These are phyloP conservation scores for Chloranthus sessilifolius DNA, from an alignment of 164 flowering plant species.

Conservation along the genomic window DNA sequence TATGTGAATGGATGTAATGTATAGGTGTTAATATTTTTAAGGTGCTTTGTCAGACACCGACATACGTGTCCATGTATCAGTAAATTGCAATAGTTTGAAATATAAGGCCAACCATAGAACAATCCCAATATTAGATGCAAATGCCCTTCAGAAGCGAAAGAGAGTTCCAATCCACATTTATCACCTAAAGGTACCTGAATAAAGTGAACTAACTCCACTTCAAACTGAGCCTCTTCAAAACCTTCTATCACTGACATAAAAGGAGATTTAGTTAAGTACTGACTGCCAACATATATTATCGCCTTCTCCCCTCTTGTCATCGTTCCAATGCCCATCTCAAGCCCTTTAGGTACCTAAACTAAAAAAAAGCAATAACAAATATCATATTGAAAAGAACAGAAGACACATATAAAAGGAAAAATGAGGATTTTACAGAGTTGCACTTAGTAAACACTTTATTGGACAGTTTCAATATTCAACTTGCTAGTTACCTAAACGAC, in stretches of 20 bases:
- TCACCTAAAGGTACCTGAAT: slow-evolving; percentile 72
- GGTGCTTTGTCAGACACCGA: no score
- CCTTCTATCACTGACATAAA: slow-evolving; percentile 45
- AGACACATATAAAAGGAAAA: background rate
- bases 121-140: no score
- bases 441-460: no score
- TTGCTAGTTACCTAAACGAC: no score
- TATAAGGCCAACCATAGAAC: no score
- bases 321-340: slow-evolving; percentile 95
- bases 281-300: slow-evolving; percentile 56
- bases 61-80: no score
- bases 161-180: no score
- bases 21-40: no score
- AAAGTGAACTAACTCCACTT: slow-evolving; percentile 89
- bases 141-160: no score
- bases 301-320: slow-evolving; percentile 90
- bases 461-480: no score
- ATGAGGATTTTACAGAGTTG: background rate
- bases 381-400: slow-evolving; percentile 3
- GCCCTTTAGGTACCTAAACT: slow-evolving; percentile 87
- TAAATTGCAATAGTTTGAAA: no score
- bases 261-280: slow-evolving; percentile 63
- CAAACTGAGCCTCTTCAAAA: slow-evolving; percentile 78
- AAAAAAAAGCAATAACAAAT: slow-evolving; percentile 13
- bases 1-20: no score